Evolutionary conservation across 805 yeast genomes (phyloP), one percentile per base, ranked within the genome.

Genomic region (Saturnispora mendoncae): DNA sequence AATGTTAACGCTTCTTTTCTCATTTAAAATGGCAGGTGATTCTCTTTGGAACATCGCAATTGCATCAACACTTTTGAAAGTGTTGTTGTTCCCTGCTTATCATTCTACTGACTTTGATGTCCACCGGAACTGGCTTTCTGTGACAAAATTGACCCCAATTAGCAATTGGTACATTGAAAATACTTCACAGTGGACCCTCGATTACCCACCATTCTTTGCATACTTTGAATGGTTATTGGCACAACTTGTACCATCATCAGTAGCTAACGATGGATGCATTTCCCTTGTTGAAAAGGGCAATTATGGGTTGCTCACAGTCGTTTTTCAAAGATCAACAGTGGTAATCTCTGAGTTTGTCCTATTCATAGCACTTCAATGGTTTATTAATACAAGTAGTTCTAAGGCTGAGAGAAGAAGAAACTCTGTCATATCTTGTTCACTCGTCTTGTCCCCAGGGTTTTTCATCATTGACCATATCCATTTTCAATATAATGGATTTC

Each of bases 171-270:
- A 92, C 57, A 57, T 69, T 32, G 95, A 92, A 49, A 60, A 68
- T 36, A 76, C 85, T 0, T 73, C 76, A 34, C 87, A 83, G 56
- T 92, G 97, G 97, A 92, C 97, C 0, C 65, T 92, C 31, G 98
- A 92, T 60, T 92, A 90, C 62, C 98, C 99, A 9, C 99, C 99
- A 0, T 84, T 87, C 53, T 92, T 92, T 61, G 98, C 98, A 0
- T 88, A 86, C 61, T 90, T 92, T 52, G 98, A 92, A 60, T 86
- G 87, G 84, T 17, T 70, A 3, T 57, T 92, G 36, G 69, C 94
- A 0, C 79, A 69, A 39, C 69, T 84, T 42, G 90, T 83, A 1
- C 95, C 95, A 0, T 38, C 51, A 2, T 23, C 55, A 0, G 94
- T 84, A 1, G 64, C 59, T 5, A 58, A 67, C 0, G 96, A 88